Conservation (phyloP, 352 stramenopile genomes). For the Thraustochytrium sp. region DNA sequence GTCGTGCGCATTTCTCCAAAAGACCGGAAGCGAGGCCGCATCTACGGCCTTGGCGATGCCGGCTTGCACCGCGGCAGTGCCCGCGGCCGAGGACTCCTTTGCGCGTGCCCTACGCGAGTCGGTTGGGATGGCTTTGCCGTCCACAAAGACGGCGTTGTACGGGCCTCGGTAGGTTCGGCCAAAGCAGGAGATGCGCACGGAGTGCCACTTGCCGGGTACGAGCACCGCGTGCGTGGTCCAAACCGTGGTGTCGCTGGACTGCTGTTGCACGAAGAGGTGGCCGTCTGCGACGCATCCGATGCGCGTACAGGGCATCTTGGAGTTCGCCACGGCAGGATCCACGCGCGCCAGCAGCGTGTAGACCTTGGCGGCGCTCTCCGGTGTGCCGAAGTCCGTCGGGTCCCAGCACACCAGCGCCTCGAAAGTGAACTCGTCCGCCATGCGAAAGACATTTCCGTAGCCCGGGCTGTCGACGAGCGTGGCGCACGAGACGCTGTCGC, state of each 20-base stretch:
- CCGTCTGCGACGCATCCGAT: conserved; percentile 7
- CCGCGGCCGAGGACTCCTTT: not conserved
- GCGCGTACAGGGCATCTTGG: not conserved
- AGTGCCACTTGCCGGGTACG: conserved; percentile 1
- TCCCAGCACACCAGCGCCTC: conserved; percentile 37
- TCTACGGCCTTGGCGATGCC: not conserved
- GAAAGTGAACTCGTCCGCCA: conserved; percentile 8
- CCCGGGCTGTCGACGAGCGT: not conserved
- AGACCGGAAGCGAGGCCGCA: not conserved
- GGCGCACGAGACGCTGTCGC: not conserved
- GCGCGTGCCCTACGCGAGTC: not conserved
- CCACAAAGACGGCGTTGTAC: not conserved
- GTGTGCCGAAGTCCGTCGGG: not conserved
- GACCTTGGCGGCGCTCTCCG: not conserved
- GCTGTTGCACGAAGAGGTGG: conserved; percentile 2
- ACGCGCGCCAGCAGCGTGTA: not conserved
- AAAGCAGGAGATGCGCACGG: not conserved
- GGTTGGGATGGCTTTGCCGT: not conserved
- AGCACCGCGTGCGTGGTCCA: not conserved
- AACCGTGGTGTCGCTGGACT: not conserved
- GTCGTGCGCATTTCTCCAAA: not conserved
- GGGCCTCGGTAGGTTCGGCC: not conserved
- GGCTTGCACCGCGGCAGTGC: too few species aligned
- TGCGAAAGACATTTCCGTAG: not conserved
- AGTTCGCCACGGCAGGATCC: not conserved